phyloP scores from a whole-genome alignment of 228 moss, liverwort and hornwort species.

The Sphagnum fallax region DNA sequence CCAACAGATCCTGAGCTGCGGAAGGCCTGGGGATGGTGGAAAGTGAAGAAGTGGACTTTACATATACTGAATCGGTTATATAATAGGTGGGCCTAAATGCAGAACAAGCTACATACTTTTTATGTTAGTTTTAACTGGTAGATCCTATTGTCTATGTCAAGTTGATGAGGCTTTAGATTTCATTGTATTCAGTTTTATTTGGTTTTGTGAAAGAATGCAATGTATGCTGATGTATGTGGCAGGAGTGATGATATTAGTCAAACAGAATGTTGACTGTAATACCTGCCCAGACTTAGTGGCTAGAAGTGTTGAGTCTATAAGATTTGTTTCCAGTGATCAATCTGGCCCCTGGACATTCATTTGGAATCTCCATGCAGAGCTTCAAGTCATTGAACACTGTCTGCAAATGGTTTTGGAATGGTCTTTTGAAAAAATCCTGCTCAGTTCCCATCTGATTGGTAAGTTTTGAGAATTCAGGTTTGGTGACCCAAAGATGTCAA shows the following conservation, averaged over 20 bases:
- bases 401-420: no score
- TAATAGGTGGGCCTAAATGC: conserved; percentile 41
- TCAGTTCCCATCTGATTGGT: no score
- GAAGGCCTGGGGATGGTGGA: conserved; percentile 99
- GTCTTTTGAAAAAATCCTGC: no score
- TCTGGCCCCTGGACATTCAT: no score
- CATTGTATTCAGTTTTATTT: background rate
- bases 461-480: conserved; percentile 36
- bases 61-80: conserved; percentile 98
- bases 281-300: no score
- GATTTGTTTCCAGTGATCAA: no score
- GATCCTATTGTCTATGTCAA: background rate
- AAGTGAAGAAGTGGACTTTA: conserved; percentile 98
- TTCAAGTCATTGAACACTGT: no score
- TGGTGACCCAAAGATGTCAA: conserved; percentile 99
- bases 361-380: no score
- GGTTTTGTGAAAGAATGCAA: background rate
- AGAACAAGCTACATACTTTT: background rate
- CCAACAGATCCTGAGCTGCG: conserved; percentile 86
- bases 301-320: no score
- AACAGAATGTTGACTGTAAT: no score
- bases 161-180: background rate
- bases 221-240: background rate
- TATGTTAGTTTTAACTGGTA: background rate
- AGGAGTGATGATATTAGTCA: background rate